These are phyloP conservation scores for Penicillium lividum DNA, from an alignment of 495 filamentous ascomycete species.

Conservation along the genomic window DNA sequence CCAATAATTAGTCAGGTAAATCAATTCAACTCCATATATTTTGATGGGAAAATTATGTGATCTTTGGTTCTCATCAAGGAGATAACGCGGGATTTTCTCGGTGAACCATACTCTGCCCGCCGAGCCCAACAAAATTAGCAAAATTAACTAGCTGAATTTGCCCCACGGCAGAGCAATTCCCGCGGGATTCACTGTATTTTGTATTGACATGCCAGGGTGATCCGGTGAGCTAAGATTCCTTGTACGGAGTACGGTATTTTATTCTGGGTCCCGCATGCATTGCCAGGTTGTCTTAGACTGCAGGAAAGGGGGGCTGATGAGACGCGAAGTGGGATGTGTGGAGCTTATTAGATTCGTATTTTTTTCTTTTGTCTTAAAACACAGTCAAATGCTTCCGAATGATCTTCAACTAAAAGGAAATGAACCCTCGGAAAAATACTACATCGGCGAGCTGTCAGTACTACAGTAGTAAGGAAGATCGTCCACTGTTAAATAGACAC, in stretches of 20 bases:
- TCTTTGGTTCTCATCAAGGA: conserved; percentile 8
- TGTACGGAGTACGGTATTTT: background rate
- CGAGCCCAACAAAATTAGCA: background rate
- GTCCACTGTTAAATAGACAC: background rate
- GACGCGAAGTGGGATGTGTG: conserved; percentile 24
- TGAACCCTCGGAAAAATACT: background rate
- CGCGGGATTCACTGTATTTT: conserved; percentile 1
- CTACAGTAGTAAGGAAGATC: background rate
- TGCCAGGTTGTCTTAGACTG: background rate
- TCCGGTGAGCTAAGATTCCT: background rate
- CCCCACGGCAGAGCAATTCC: conserved; percentile 2
- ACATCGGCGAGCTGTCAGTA: background rate
- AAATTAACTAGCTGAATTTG: background rate
- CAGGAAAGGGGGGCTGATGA: conserved; percentile 10
- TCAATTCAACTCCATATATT: background rate
- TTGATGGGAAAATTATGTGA: background rate
- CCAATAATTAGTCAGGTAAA: background rate
- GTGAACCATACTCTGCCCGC: background rate
- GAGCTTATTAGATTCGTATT: background rate
- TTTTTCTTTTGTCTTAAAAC: background rate
- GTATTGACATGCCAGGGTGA: background rate
- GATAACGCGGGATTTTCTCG: conserved; percentile 28
- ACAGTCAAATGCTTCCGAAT: background rate
- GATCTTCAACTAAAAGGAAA: background rate
- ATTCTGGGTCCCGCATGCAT: background rate